Percentiles rank a stretch among this genome's conserved stretches.
phyloP scores from a whole-genome alignment of 768 basidiomycete genomes.

The Hebeloma cylindrosporum region DNA sequence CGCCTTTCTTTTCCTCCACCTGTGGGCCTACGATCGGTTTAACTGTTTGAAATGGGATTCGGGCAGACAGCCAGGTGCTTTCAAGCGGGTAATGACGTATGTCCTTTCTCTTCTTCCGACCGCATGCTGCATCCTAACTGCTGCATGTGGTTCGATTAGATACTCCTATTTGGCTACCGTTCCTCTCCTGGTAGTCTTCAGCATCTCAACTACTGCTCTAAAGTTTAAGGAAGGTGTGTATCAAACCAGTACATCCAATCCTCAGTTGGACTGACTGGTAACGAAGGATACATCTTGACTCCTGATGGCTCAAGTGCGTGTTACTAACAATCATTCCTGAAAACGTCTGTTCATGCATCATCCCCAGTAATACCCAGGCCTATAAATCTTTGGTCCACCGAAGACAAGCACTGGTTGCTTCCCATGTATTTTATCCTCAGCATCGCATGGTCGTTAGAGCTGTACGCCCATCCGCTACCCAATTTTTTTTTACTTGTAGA shows the following conservation, averaged over 20 bases:
- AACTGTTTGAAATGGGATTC: conserved; percentile 73
- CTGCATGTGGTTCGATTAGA: conserved; percentile 34
- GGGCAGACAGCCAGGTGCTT: conserved; percentile 78
- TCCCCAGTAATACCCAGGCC: conserved; percentile 59
- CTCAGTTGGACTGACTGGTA: too few species aligned
- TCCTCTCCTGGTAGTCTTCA: conserved; percentile 64
- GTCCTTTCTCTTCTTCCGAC: conserved; percentile 24
- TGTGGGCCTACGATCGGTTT: conserved; percentile 81
- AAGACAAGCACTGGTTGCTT: conserved; percentile 54
- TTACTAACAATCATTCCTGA: neutral
- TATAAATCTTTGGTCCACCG: conserved; percentile 45
- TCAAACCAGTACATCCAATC: neutral
- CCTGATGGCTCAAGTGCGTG: conserved; percentile 36
- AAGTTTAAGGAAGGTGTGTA: conserved; percentile 73
- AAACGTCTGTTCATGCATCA: conserved; percentile 4
- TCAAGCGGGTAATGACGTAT: conserved; percentile 88
- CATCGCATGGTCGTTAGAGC: conserved; percentile 73
- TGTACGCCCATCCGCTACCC: conserved; percentile 46
- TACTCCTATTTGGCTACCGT: conserved; percentile 80
- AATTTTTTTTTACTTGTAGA: conserved; percentile 1
- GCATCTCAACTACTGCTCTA: conserved; percentile 56
- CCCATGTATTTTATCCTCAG: conserved; percentile 73
- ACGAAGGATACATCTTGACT: conserved; percentile 39
- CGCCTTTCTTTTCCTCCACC: conserved; percentile 64
- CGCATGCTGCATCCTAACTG: conserved; percentile 17